Evolutionary conservation across 441 rosid species (phyloP), one percentile per base, ranked within the genome.

Genomic region (Gossypium davidsonii): DNA sequence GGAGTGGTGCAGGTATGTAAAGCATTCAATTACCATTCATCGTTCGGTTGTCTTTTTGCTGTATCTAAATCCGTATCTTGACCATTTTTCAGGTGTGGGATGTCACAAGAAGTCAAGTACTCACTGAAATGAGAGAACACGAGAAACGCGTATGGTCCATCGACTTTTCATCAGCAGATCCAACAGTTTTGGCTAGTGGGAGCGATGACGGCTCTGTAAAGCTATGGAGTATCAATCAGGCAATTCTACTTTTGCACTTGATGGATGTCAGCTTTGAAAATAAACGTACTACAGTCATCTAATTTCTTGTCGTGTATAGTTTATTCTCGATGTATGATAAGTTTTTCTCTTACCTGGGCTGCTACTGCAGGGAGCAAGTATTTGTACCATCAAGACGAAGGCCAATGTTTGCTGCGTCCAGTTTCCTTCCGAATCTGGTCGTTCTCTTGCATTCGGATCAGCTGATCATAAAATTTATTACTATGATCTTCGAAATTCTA

Each of bases 181-280:
- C 97, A 15, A 95, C 89, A 14, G 72, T 90, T 80, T 74, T 95
- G 77, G 96, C 97, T n/a, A 93, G 97, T 12, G 98, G 98, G 79
- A 91, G 99, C 18, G 98, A 95, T 67, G 98, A 95, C 79, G 84
- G 93, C 75, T 90, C 94, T 26, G 88, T 95, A 57, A 95, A 93
- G 92, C 94, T 93, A 69, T 95, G 99, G 99, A 90, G 89, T 83
- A 91, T 95, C 93, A 92, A 92, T 92, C 95, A 92, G 97, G 99
- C 97, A 95, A 92, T 89, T 86, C 82, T 86, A 88, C 28, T 88
- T 87, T 90, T 85, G 81, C 84, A 74, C 79, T 88, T 87, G 89
- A 84, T 83, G 91, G 87, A 91, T 90, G 85, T 90, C 90, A 91
- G 90, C 93, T 90, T 93, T 80, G 88, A 86, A 90, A 81, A 84